These are phyloP conservation scores for Aspergillus mulundensis DNA, from an alignment of 495 filamentous ascomycete genomes.

Conservation along the genomic window DNA sequence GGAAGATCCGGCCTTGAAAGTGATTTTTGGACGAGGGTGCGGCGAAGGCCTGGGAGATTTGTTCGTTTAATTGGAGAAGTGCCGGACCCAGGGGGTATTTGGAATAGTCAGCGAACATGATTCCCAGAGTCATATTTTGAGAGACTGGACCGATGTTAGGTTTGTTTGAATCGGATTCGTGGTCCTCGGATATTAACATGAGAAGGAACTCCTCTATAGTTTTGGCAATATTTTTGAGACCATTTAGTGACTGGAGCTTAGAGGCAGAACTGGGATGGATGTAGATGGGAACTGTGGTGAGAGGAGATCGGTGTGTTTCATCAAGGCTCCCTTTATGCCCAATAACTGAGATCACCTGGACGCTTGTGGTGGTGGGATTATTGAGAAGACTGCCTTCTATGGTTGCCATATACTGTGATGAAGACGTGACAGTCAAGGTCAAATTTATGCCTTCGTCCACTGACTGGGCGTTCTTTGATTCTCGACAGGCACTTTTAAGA, in stretches of 20 bases:
- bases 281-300: slow-evolving; percentile 1
- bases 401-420: background rate
- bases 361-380: background rate
- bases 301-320: background rate
- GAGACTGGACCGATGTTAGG: background rate
- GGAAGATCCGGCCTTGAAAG: slow-evolving; percentile 29
- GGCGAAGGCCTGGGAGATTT: slow-evolving; percentile 12
- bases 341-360: background rate
- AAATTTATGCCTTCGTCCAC: background rate
- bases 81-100: slow-evolving; percentile 20
- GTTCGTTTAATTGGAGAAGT: slow-evolving; percentile 22
- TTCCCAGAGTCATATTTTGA: slow-evolving; percentile 1
- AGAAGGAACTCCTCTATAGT: slow-evolving; percentile 1
- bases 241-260: background rate
- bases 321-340: background rate
- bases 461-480: background rate
- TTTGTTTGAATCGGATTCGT: background rate
- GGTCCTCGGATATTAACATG: background rate
- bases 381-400: background rate
- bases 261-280: background rate
- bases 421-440: background rate
- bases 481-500: background rate
- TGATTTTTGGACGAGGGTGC: background rate
- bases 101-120: slow-evolving; percentile 5
- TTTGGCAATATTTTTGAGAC: background rate